Base-by-base conservation (phyloP, 208 protist species). In the Trichomonas gallinae region DNA sequence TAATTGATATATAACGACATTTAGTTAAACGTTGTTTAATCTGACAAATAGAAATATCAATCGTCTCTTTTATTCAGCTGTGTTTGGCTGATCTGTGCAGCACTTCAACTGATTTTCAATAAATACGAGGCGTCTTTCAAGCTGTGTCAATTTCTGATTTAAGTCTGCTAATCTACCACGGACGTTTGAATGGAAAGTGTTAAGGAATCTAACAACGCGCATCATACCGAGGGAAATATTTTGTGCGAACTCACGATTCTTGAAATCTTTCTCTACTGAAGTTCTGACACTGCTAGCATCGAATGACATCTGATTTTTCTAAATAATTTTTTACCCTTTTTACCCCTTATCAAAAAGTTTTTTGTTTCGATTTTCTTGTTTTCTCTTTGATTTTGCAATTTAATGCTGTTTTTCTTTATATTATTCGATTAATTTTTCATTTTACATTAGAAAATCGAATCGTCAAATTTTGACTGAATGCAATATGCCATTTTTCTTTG, bases 141-240 rank as follows among this genome's bases (percentile, higher is more conserved):
- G 87, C n/a, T 93, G 87, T 34, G 87, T 93, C 15, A 93, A 40
- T 51, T 93, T 93, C 44, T 93, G 87, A 51, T 93, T 93, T 38
- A 93, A 93, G 46, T 93, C 87, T 48, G 87, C 87, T 10, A 93
- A 44, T 48, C 87, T 42, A 51, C 87, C 87, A 51, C 87, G 87
- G n/a, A 93, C 87, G 44, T 93, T 93, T 34, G 87, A 93, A 40
- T 93, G 87, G 44, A 93, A 93, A 38, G 87, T 93, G 87, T 93
- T 93, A 23, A 93, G 44, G 44, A 93, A 93, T 38, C 87, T 42
- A 38, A 93, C 87, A 38, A 93, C 87, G 0, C 87, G 40, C 87
- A 93, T 93, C 87, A 93, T 93, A 42, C 87, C 87, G 38, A 93
- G 87, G 44, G 87, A 93, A 38, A 93, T 93, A 26, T 51, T 51